Conservation (phyloP, 176 grass and related monocot species). For the Aegilops tauschii region DNA sequence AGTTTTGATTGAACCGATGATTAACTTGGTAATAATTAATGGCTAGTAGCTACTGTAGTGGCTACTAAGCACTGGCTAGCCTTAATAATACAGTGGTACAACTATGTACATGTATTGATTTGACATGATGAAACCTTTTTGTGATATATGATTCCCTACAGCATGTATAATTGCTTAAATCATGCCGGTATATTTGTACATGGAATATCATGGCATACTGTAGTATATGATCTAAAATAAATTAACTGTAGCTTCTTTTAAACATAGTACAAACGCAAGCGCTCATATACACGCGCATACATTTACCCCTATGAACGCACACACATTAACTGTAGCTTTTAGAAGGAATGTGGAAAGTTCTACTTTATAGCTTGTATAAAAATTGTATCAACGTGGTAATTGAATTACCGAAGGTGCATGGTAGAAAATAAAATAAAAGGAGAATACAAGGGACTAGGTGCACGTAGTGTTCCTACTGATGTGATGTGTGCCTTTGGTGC, state of each 20-base stretch:
- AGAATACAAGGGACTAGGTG: background rate
- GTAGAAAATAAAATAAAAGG: background rate
- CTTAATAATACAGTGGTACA: background rate
- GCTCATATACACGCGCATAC: no score
- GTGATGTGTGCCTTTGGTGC: conserved; percentile 10
- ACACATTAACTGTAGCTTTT: background rate
- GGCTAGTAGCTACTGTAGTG: background rate
- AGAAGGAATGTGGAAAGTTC: background rate
- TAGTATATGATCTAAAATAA: background rate
- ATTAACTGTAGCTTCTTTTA: background rate
- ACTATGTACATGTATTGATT: background rate
- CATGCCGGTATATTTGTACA: background rate
- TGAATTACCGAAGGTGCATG: background rate
- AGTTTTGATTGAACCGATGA: background rate
- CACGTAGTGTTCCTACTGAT: conserved; percentile 6
- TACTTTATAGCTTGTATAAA: background rate
- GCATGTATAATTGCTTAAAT: background rate
- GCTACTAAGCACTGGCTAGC: background rate
- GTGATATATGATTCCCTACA: background rate
- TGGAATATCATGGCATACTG: background rate
- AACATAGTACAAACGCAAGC: no score
- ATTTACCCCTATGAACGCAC: no score
- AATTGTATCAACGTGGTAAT: background rate
- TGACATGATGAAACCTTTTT: background rate
- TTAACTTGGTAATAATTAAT: background rate